These are phyloP conservation scores for Cutaneotrichosporon spelunceum DNA, from an alignment of 1,284 basidiomycete genomes.

Conservation along the genomic window DNA sequence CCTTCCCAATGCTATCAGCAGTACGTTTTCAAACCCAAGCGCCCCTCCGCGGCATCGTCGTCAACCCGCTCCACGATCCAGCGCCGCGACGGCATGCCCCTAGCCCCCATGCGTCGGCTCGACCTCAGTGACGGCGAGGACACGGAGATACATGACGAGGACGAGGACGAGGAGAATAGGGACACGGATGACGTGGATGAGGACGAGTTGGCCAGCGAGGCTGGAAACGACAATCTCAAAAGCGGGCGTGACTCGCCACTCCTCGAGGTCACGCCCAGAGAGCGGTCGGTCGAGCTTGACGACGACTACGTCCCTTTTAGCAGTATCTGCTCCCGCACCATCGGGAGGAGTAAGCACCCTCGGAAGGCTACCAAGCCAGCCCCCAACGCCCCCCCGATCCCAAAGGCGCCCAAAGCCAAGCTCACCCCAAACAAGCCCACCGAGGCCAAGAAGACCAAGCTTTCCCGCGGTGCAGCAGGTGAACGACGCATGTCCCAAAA, in stretches of 20 bases:
- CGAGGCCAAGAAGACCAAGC: not conserved
- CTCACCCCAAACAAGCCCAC: not conserved
- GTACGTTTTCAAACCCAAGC: not conserved
- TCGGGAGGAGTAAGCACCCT: not conserved
- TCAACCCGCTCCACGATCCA: not conserved
- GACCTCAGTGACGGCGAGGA: slow-evolving; percentile 1
- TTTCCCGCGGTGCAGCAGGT: slow-evolving; percentile 7
- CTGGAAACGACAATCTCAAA: not conserved
- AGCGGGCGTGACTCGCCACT: not conserved
- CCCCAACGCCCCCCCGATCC: not conserved
- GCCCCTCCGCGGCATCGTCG: not conserved
- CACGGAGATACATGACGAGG: not conserved
- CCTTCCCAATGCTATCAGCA: not conserved
- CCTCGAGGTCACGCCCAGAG: not conserved
- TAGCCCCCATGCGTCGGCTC: not conserved
- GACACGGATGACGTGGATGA: not conserved
- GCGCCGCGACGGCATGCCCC: not conserved
- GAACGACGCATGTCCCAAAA: slow-evolving; percentile 21
- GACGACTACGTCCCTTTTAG: slow-evolving; percentile 8
- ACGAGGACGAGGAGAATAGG: not conserved
- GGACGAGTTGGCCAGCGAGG: not conserved
- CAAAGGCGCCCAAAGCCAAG: not conserved
- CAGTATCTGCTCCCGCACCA: not conserved
- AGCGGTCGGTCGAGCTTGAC: not conserved
- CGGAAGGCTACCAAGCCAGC: not conserved